Conservation (phyloP, 257 asterid species). For the Eustoma russellianum region DNA sequence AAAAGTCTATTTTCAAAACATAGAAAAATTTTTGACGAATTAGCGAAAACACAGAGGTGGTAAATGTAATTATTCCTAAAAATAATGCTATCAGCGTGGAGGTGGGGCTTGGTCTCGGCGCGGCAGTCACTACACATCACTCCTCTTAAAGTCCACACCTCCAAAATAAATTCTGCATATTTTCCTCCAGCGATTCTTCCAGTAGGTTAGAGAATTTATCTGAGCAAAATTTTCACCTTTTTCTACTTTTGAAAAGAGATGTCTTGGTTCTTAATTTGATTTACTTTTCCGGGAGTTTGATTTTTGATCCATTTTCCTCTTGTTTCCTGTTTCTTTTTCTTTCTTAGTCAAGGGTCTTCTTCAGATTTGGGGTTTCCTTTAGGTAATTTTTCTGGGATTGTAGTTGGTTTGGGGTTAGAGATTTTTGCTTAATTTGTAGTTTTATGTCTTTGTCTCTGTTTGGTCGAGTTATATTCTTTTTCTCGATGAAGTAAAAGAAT, state of each 20-base stretch:
- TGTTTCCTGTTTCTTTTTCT: neutral
- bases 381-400: neutral
- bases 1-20: too few relatives aligned
- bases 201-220: slow-evolving; percentile 7
- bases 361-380: neutral
- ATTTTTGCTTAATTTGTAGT: neutral
- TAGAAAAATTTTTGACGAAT: too few relatives aligned
- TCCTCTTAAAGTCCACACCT: neutral
- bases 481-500: too few relatives aligned
- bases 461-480: too few relatives aligned
- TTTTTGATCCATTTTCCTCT: neutral
- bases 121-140: too few relatives aligned
- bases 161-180: too few relatives aligned
- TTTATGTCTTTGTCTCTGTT: too few relatives aligned
- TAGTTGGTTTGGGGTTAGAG: neutral
- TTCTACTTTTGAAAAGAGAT: neutral
- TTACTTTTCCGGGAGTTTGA: neutral
- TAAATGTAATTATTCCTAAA: too few relatives aligned
- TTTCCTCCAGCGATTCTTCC: slow-evolving; percentile 2
- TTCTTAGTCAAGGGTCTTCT: neutral
- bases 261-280: too few relatives aligned
- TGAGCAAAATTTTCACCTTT: neutral
- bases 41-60: too few relatives aligned
- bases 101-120: too few relatives aligned
- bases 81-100: too few relatives aligned